A percentile compares a stretch with the other conserved stretches of the same genome.
These are phyloP conservation scores for Cladosporium sp. DNA, from an alignment of 2,329 filamentous ascomycete species.

Conservation along the genomic window DNA sequence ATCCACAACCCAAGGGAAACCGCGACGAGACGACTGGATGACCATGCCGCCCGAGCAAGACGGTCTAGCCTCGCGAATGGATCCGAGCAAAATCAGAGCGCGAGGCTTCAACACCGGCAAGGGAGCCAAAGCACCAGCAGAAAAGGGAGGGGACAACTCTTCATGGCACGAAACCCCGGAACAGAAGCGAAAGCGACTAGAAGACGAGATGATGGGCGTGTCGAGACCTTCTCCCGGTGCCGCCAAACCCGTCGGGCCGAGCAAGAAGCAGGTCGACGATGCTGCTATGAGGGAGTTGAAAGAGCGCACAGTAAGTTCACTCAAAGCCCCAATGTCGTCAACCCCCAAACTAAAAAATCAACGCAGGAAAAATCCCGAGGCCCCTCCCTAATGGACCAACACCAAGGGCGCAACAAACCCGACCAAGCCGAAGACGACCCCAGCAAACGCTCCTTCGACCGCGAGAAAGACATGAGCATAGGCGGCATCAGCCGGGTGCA, in stretches of 20 bases:
- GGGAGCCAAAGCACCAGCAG: constrained; percentile 43
- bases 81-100: constrained; percentile 77
- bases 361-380: constrained; percentile 38
- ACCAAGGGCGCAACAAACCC: constrained; percentile 42
- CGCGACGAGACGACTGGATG: constrained; percentile 68
- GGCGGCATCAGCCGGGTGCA: constrained; percentile 55
- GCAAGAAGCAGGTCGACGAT: constrained; percentile 10
- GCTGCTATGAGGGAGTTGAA: constrained; percentile 43
- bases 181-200: constrained; percentile 74
- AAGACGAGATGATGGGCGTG: constrained; percentile 77
- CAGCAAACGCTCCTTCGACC: constrained; percentile 80
- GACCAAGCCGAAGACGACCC: constrained; percentile 80
- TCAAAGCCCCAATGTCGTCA: not conserved
- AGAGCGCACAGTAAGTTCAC: constrained; percentile 54
- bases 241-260: constrained; percentile 4
- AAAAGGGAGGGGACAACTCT: constrained; percentile 41
- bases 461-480: constrained; percentile 90
- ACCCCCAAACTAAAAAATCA: constrained; percentile 13
- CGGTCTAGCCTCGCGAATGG: constrained; percentile 56
- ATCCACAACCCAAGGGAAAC: constrained; percentile 23
- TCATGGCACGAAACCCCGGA: constrained; percentile 92
- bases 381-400: constrained; percentile 44
- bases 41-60: constrained; percentile 47
- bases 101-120: constrained; percentile 77
- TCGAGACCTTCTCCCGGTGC: constrained; percentile 34